These are phyloP conservation scores for Dianthus caryophyllus DNA, from an alignment of 148 eudicot genomes.

Conservation along the genomic window DNA sequence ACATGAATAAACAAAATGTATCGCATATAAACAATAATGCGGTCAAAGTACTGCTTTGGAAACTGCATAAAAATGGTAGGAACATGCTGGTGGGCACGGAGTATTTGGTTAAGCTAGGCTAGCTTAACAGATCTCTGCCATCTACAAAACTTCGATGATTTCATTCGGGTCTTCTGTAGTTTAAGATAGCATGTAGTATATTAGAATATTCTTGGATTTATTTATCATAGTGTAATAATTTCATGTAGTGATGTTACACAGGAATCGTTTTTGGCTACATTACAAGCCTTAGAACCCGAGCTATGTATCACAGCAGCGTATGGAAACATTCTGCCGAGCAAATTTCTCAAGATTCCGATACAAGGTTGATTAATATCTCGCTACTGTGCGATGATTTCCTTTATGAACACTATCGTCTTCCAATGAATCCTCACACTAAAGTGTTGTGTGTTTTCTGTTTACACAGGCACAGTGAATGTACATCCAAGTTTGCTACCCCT, in stretches of 20 bases:
- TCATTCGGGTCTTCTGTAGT: background rate
- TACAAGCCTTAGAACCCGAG: conserved; percentile 77
- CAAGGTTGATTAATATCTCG: conserved; percentile 48
- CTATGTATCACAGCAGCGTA: conserved; percentile 95
- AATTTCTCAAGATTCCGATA: conserved; percentile 80
- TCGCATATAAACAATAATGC: too few relatives aligned
- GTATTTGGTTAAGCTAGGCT: background rate
- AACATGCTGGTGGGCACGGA: too few relatives aligned
- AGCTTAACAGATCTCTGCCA: background rate
- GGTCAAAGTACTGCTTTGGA: too few relatives aligned
- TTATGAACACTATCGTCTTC: background rate
- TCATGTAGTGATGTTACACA: conserved; percentile 28
- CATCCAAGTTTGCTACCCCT: conserved; percentile 96
- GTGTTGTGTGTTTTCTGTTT: background rate
- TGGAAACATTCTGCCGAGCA: conserved; percentile 84
- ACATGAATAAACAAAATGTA: too few relatives aligned
- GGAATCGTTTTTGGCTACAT: conserved; percentile 70
- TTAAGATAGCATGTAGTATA: background rate
- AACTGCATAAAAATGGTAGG: too few relatives aligned
- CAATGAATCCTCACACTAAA: background rate
- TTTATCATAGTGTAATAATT: conserved; percentile 6
- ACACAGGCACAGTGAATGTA: conserved; percentile 85
- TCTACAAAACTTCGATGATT: background rate
- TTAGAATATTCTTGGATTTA: background rate
- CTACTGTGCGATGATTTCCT: background rate